A percentile compares a stretch with the other conserved stretches of the same genome.
These are phyloP conservation scores for Tremella yokohamensis DNA, from an alignment of 768 basidiomycete genomes.

Conservation along the genomic window DNA sequence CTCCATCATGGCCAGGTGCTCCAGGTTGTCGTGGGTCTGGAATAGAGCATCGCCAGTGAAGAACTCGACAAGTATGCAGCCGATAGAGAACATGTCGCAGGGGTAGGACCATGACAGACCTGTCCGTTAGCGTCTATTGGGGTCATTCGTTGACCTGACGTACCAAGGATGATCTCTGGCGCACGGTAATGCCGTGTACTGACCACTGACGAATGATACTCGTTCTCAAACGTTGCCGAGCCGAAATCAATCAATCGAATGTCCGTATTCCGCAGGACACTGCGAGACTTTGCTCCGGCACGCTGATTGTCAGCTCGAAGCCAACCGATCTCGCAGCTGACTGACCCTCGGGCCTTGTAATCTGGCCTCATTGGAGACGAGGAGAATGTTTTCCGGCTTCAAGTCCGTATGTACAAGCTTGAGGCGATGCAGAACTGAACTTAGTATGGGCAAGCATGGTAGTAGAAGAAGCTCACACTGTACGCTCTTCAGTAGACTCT, in stretches of 20 bases:
- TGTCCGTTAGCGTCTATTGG: conserved; percentile 44
- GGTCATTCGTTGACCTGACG: conserved; percentile 33
- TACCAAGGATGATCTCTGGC: conserved; percentile 96
- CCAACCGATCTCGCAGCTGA: not conserved
- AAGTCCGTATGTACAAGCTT: conserved; percentile 95
- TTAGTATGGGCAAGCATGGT: not conserved
- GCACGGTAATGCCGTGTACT: conserved; percentile 97
- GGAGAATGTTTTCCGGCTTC: conserved; percentile 96
- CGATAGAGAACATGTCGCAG: conserved; percentile 96
- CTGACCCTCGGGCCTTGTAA: conserved; percentile 43
- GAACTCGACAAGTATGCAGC: conserved; percentile 98
- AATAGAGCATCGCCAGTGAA: conserved; percentile 97
- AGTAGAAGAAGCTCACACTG: conserved; percentile 65
- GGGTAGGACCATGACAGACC: conserved; percentile 97
- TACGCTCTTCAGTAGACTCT: conserved; percentile 84
- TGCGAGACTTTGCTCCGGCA: conserved; percentile 62
- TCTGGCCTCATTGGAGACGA: conserved; percentile 73
- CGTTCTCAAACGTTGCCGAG: conserved; percentile 93
- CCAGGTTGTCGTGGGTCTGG: conserved; percentile 97
- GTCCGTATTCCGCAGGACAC: conserved; percentile 75
- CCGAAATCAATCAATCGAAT: conserved; percentile 98
- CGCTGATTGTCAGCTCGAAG: not conserved
- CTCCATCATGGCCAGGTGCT: conserved; percentile 99
- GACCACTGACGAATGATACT: conserved; percentile 97
- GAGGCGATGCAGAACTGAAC: conserved; percentile 79